Percentiles rank a stretch among this genome's conserved stretches.
phyloP scores from a whole-genome alignment of 495 filamentous ascomycete species.

The Penicillium goetzii region DNA sequence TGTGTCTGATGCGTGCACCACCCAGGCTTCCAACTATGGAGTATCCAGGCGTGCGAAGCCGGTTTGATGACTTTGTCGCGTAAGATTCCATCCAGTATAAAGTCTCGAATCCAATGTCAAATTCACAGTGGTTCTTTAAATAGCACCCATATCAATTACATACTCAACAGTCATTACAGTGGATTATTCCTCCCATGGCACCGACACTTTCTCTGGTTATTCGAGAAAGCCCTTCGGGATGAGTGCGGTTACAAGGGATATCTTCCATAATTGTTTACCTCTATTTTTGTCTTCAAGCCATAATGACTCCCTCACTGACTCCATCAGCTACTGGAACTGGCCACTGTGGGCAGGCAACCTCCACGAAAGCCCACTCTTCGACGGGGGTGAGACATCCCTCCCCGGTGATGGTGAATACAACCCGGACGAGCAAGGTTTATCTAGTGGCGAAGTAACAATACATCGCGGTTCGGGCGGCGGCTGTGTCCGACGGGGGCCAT shows the following conservation, averaged over 20 bases:
- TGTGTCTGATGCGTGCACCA: slow-evolving; percentile 51
- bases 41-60: slow-evolving; percentile 53
- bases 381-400: slow-evolving; percentile 47
- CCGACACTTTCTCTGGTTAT: slow-evolving; percentile 61
- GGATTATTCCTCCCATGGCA: slow-evolving; percentile 68
- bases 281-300: background rate
- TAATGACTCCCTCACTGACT: background rate
- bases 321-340: slow-evolving; percentile 57
- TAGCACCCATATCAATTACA: slow-evolving; percentile 55
- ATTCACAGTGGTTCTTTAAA: background rate
- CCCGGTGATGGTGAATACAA: slow-evolving; percentile 53
- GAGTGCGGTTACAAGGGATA: slow-evolving; percentile 69
- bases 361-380: slow-evolving; percentile 46
- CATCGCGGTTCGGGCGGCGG: slow-evolving; percentile 63
- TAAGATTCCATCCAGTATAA: slow-evolving; percentile 9
- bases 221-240: slow-evolving; percentile 64
- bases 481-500: slow-evolving; percentile 63
- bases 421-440: slow-evolving; percentile 31
- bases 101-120: background rate
- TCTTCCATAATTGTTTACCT: slow-evolving; percentile 34
- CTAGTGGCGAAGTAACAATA: slow-evolving; percentile 27
- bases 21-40: slow-evolving; percentile 40
- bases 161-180: slow-evolving; percentile 38
- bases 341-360: slow-evolving; percentile 41
- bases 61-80: slow-evolving; percentile 60